Base-by-base conservation (phyloP, 345 rosid genomes). In the Pistacia vera region DNA sequence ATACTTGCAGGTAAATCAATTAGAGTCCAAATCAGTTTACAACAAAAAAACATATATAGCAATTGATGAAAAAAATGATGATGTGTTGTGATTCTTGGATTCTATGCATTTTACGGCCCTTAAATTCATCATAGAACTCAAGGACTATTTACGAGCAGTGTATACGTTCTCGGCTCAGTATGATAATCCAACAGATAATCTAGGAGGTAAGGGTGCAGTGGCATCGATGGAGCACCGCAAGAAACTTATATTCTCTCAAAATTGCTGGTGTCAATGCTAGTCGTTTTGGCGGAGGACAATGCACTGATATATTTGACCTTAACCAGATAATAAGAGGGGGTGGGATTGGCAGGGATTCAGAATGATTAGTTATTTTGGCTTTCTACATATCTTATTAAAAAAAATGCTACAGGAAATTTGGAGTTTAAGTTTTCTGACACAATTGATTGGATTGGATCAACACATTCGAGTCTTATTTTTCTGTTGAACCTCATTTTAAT, bases 271-370 rank as follows among this genome's bases (percentile, higher is more conserved):
- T 79, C 22, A 63, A 72, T 20, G 74, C 64, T 17, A 75, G 75
- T 44, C 17, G 11, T 35, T 36, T 13, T 9, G 75, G 63, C 14
- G 71, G 69, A 52, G 5, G 18, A 35, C 18, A 55, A 1, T 81
- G 80, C 51, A 35, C 44, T 73, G 0, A 48, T 17, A 36, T 76
- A 38, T 0, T 1, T 10, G 22, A 52, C 7, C 9, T 9, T 28
- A 46, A n/a, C 65, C 78, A 17, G 55, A 52, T 67, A 63, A 63
- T 38, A 4, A 14, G 17, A 57, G 77, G 17, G 86, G 83, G 48
- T 88, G 91, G 91, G 20, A 0, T 20, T 88, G 89, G 89, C 88
- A 85, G 88, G 89, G 70, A 70, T 41, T 41, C 46, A 7, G 46
- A 41, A 5, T 6, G 8, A 41, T 7, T 8, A 41, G 46, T 8